Evolutionary conservation across 306 rosid species (phyloP).

Genomic region (Corylus heterophylla): DNA sequence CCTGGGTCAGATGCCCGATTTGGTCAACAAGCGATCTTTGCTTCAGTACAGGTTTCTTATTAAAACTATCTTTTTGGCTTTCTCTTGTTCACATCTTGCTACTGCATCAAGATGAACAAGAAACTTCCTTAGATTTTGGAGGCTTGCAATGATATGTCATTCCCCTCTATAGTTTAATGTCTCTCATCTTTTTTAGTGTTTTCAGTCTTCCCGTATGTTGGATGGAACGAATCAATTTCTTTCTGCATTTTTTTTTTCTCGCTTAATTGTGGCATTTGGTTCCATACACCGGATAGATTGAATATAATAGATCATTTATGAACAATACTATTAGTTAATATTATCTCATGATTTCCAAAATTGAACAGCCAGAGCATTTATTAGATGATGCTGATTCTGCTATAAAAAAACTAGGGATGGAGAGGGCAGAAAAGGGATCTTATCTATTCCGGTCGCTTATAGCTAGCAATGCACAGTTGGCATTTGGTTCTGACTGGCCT

Average conservation of each 20-base stretch:
- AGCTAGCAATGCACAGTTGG: slow-evolving; percentile 49
- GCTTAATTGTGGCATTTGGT: neutral
- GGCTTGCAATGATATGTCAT: neutral
- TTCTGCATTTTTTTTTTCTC: neutral
- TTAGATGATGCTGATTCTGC: slow-evolving; percentile 67
- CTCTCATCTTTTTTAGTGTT: neutral
- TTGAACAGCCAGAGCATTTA: slow-evolving; percentile 76
- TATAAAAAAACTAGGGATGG: slow-evolving; percentile 64
- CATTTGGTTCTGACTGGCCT: slow-evolving; percentile 91
- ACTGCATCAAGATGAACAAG: neutral
- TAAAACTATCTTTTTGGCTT: slow-evolving; percentile 6
- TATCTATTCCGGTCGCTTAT: slow-evolving; percentile 67
- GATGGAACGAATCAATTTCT: neutral
- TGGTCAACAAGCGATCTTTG: slow-evolving; percentile 61
- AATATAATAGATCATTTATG: neutral
- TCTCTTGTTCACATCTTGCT: slow-evolving; percentile 16
- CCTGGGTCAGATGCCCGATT: slow-evolving; percentile 56
- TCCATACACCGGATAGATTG: neutral
- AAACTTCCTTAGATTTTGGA: neutral
- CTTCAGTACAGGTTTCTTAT: slow-evolving; percentile 75
- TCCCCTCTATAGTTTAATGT: neutral
- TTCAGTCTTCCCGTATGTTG: neutral
- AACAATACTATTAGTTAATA: neutral
- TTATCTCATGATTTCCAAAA: slow-evolving; percentile 19
- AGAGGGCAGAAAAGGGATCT: slow-evolving; percentile 77